Base-by-base conservation (phyloP, 2,329 filamentous ascomycete species). In the Pestalotiopsis sp. region DNA sequence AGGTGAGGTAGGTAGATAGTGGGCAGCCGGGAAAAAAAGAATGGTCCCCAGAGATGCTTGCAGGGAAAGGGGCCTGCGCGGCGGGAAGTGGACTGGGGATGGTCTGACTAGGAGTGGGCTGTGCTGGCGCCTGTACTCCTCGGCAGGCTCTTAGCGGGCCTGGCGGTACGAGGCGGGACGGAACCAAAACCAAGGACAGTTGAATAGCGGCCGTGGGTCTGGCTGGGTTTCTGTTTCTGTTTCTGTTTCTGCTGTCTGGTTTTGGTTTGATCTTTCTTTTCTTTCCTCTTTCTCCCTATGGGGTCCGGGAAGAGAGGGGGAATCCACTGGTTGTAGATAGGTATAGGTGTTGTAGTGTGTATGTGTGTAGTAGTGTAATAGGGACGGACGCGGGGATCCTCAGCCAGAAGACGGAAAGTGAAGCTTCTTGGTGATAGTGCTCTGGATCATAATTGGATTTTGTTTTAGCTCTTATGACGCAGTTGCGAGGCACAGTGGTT, bases 121-220 rank as follows among this genome's bases (percentile, higher is more conserved):
- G 59, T 62, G 59, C 59, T 62, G 49, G 23, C 23, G 62, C 49
- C 31, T 40, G 27, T 59, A 36, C 57, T 27, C 57, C 13, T 27
- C 27, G 57, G 23, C 27, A 59, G 13, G 57, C 23, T 59, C 59
- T 36, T 62, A 62, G 59, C 45, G 45, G 27, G 23, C 20, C 25
- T 65, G 13, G 41, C 62, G 62, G 62, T 52, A 58, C 63, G 63
- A 66, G 41, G 49, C 63, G 63, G 63, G 20, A 66, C 63, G 63
- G 25, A 36, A 36, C 27, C 36, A 31, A 27, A 17, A 38, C 60
- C 25, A 52, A 52, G 14, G 45, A 52, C 20, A 52, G 17, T 52
- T 36, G 31, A 14, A n/a, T 63, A 40, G 17, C 38, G 45, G 45
- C 45, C 45, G 45, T 52, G 45, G 45, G 45, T 52, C 45, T n/a